Conservation (phyloP, 2,329 filamentous ascomycete genomes). For the Phialophora expanda region DNA sequence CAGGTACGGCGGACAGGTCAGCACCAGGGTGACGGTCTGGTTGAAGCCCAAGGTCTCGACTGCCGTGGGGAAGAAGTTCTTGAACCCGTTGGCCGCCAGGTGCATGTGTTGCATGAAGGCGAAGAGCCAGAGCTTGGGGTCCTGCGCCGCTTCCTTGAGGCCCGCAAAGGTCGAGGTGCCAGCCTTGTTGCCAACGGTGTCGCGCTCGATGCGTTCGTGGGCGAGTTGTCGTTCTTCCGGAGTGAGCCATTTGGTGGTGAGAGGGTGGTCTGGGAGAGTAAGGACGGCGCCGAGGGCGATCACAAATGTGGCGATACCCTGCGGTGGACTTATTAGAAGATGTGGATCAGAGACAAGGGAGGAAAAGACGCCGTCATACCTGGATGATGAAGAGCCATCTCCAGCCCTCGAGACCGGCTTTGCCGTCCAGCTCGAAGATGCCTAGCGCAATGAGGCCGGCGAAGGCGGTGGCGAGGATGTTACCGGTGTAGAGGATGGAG, state of each 20-base stretch:
- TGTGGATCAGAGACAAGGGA: background rate
- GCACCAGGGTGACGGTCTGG: constrained; percentile 56
- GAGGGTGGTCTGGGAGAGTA: constrained; percentile 50
- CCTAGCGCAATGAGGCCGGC: constrained; percentile 64
- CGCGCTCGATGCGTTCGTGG: constrained; percentile 42
- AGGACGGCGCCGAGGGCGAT: constrained; percentile 50
- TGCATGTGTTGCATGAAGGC: constrained; percentile 55
- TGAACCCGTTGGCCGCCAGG: constrained; percentile 51
- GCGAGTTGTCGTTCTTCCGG: constrained; percentile 50
- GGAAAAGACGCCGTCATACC: background rate
- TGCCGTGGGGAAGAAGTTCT: constrained; percentile 54
- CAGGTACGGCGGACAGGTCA: constrained; percentile 51
- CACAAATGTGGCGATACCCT: constrained; percentile 53
- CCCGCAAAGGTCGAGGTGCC: constrained; percentile 14
- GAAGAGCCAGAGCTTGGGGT: constrained; percentile 50
- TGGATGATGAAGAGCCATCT: constrained; percentile 48
- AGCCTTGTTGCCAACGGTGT: constrained; percentile 15
- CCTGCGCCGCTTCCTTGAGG: constrained; percentile 34
- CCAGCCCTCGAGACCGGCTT: constrained; percentile 51
- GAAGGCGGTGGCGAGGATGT: constrained; percentile 66
- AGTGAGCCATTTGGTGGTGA: constrained; percentile 44
- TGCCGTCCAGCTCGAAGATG: constrained; percentile 57
- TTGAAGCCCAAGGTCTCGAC: constrained; percentile 56
- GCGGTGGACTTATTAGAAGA: background rate
- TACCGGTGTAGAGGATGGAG: constrained; percentile 64